A percentile compares a stretch with the other conserved stretches of the same genome.
Conservation (phyloP, 208 protist genomes). For the Polymyxa betae region DNA sequence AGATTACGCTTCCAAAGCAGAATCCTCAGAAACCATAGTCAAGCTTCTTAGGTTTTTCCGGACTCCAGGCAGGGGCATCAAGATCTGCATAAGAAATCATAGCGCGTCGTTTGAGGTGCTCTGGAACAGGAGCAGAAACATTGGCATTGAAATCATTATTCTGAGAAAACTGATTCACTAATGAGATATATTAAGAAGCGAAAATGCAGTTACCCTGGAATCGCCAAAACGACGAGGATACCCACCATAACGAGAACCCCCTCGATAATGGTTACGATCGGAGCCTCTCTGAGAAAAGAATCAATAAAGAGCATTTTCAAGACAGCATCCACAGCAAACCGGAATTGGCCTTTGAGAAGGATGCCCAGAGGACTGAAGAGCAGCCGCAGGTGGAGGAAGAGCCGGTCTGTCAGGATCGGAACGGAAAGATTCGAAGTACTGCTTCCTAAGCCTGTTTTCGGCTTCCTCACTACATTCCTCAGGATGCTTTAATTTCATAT, state of each 20-base stretch:
- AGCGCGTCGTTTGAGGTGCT: background rate
- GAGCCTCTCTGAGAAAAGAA: background rate
- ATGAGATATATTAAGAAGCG: background rate
- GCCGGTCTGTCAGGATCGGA: conserved; percentile 9
- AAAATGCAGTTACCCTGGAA: background rate
- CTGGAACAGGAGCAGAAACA: conserved; percentile 26
- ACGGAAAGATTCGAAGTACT: conserved; percentile 17
- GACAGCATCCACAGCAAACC: too few species aligned
- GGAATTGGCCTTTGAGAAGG: background rate
- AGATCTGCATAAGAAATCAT: conserved; percentile 40
- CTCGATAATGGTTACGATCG: background rate
- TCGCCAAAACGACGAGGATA: background rate
- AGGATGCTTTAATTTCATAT: conserved; percentile 40
- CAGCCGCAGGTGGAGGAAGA: background rate
- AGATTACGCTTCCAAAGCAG: background rate
- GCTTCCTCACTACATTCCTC: conserved; percentile 21
- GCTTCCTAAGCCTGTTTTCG: background rate
- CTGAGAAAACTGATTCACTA: background rate
- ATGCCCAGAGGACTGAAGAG: background rate
- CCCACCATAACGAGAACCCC: background rate
- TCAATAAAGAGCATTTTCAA: too few species aligned
- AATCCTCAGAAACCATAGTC: conserved; percentile 7
- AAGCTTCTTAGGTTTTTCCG: background rate
- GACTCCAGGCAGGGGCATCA: conserved; percentile 29
- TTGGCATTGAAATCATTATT: background rate